Evolutionary conservation across 2,329 filamentous ascomycete species (phyloP).

Genomic region (Alternaria atra): DNA sequence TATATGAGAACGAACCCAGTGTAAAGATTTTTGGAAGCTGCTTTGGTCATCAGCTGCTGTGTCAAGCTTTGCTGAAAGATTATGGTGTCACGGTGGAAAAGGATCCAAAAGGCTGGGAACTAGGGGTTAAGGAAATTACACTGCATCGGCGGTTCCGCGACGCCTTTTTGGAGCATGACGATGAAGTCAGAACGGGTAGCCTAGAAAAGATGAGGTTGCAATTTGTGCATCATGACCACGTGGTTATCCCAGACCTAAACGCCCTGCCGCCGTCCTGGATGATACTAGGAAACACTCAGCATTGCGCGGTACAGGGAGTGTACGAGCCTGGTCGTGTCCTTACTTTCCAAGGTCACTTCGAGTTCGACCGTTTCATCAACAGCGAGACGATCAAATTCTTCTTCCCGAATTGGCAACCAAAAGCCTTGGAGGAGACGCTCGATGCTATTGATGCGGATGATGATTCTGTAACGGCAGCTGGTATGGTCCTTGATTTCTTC

Average conservation of each 20-base stretch:
- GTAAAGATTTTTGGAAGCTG: slow-evolving; percentile 57
- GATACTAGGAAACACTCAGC: slow-evolving; percentile 34
- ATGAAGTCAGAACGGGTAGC: background rate
- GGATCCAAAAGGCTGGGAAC: slow-evolving; percentile 39
- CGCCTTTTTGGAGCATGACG: background rate
- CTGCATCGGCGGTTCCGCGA: slow-evolving; percentile 26
- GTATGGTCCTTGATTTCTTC: slow-evolving; percentile 48
- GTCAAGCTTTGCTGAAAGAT: slow-evolving; percentile 48
- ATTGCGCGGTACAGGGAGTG: slow-evolving; percentile 53
- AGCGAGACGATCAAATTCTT: slow-evolving; percentile 51
- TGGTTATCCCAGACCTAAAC: slow-evolving; percentile 27
- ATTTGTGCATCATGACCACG: slow-evolving; percentile 52
- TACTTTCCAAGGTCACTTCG: slow-evolving; percentile 56
- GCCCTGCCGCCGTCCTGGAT: slow-evolving; percentile 32
- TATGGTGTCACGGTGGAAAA: slow-evolving; percentile 39
- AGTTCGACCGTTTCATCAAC: slow-evolving; percentile 56
- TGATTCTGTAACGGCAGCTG: slow-evolving; percentile 41
- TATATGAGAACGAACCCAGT: slow-evolving; percentile 40
- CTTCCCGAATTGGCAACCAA: slow-evolving; percentile 36
- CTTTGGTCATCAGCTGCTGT: slow-evolving; percentile 56
- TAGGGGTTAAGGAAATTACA: slow-evolving; percentile 36
- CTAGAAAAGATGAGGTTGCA: slow-evolving; percentile 42
- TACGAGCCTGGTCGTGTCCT: slow-evolving; percentile 52
- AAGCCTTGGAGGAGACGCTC: slow-evolving; percentile 30
- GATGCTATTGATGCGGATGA: slow-evolving; percentile 34